Evolutionary conservation across 2,329 filamentous ascomycete species (phyloP).

Genomic region (Akanthomyces lecanii): DNA sequence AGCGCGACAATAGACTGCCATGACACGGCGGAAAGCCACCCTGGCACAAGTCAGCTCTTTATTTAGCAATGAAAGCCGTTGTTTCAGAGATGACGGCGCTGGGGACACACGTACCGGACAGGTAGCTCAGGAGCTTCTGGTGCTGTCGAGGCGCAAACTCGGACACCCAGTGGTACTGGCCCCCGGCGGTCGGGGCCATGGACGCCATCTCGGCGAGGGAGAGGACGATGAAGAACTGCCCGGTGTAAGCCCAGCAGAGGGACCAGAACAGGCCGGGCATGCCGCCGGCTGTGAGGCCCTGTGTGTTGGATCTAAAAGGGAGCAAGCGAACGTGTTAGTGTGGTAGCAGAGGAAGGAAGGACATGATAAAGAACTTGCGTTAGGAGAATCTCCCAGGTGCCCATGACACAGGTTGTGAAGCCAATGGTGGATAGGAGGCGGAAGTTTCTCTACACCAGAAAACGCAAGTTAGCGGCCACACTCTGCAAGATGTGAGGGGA

Average conservation of each 20-base stretch:
- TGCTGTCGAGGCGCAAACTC: conserved; percentile 43
- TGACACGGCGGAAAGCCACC: conserved; percentile 43
- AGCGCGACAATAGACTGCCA: conserved; percentile 42
- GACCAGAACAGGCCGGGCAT: conserved; percentile 22
- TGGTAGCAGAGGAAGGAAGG: background rate
- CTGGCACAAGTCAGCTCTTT: conserved; percentile 17
- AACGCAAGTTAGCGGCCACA: background rate
- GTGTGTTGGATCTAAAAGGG: conserved; percentile 16
- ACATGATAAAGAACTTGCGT: background rate
- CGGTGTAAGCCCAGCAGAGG: conserved; percentile 18
- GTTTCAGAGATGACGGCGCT: background rate
- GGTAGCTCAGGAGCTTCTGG: conserved; percentile 52
- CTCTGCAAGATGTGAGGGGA: background rate
- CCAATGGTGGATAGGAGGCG: conserved; percentile 14
- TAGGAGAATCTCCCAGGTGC: conserved; percentile 15
- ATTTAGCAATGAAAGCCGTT: too few relatives aligned
- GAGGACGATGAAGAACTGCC: conserved; percentile 14
- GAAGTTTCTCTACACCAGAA: conserved; percentile 4
- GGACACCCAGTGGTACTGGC: conserved; percentile 55
- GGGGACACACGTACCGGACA: conserved; percentile 23
- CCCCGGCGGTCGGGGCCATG: conserved; percentile 45
- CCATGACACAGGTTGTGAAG: conserved; percentile 16
- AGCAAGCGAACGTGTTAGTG: background rate
- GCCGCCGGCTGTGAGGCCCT: conserved; percentile 20
- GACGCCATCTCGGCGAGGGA: conserved; percentile 33